Conservation (phyloP, 345 rosid species). For the Citrus trifoliata region DNA sequence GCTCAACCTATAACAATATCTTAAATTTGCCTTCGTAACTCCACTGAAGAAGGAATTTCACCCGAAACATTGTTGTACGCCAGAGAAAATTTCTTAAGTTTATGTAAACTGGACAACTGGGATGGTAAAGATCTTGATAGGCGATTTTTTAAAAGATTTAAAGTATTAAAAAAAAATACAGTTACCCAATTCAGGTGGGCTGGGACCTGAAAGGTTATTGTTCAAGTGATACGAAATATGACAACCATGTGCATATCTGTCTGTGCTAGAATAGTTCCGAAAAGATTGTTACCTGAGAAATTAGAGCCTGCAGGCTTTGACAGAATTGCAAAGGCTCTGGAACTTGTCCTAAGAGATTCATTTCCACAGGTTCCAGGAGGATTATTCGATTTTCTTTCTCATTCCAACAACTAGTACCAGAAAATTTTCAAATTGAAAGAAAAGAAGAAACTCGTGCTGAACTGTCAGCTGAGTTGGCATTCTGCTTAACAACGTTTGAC, state of each 20-base stretch:
- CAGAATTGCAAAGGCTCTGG: slow-evolving; percentile 66
- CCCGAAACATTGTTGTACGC: slow-evolving; percentile 61
- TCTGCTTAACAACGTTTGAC: too few relatives aligned
- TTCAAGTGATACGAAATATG: slow-evolving; percentile 61
- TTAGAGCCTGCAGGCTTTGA: slow-evolving; percentile 56
- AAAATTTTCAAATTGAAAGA: too few relatives aligned
- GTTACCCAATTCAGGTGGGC: slow-evolving; percentile 57
- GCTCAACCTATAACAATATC: slow-evolving; percentile 63
- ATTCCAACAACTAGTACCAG: slow-evolving; percentile 51
- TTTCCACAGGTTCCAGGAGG: slow-evolving; percentile 43
- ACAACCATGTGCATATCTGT: slow-evolving; percentile 66
- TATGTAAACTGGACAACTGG: slow-evolving; percentile 35
- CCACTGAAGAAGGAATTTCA: slow-evolving; percentile 44
- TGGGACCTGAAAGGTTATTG: slow-evolving; percentile 55
- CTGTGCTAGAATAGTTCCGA: slow-evolving; percentile 62
- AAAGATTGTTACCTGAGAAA: slow-evolving; percentile 59
- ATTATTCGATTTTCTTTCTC: slow-evolving; percentile 60
- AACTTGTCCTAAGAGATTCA: slow-evolving; percentile 58
- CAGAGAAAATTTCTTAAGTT: slow-evolving; percentile 57
- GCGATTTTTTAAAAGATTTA: slow-evolving; percentile 51
- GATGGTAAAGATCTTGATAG: slow-evolving; percentile 65
- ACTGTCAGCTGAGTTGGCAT: too few relatives aligned
- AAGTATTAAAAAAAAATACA: slow-evolving; percentile 53
- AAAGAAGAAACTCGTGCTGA: too few relatives aligned
- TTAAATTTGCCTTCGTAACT: slow-evolving; percentile 40